A percentile compares a stretch with the other conserved stretches of the same genome.
These are phyloP conservation scores for Curvularia verruculosa DNA, from an alignment of 2,329 filamentous ascomycete species.

Conservation along the genomic window DNA sequence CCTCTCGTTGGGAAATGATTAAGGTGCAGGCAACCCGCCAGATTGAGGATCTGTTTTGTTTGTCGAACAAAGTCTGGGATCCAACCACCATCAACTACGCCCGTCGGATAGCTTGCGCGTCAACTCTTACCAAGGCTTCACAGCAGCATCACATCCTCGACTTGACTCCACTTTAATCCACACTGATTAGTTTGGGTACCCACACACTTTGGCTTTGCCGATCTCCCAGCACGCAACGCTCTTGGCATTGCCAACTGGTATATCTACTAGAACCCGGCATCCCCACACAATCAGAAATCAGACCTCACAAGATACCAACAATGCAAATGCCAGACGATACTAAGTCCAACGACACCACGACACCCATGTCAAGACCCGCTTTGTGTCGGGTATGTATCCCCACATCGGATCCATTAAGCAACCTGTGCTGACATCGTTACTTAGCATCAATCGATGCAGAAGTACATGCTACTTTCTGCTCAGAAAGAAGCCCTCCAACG, in stretches of 20 bases:
- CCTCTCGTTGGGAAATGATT: slow-evolving; percentile 14
- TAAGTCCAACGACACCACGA: slow-evolving; percentile 18
- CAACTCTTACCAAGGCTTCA: slow-evolving; percentile 15
- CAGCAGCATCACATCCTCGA: slow-evolving; percentile 20
- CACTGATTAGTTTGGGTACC: slow-evolving; percentile 22
- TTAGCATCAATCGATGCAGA: slow-evolving; percentile 45
- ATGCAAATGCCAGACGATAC: slow-evolving; percentile 5
- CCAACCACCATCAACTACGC: slow-evolving; percentile 7
- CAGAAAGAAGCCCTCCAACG: slow-evolving; percentile 51
- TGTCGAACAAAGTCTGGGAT: background rate
- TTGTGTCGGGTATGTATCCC: slow-evolving; percentile 29
- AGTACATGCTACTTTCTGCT: slow-evolving; percentile 50
- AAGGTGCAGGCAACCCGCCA: slow-evolving; percentile 13
- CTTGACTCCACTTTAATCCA: slow-evolving; percentile 19
- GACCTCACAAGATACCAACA: slow-evolving; percentile 7
- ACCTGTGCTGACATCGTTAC: slow-evolving; percentile 18
- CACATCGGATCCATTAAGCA: background rate
- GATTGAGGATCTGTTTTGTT: background rate
- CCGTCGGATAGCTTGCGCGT: slow-evolving; percentile 19
- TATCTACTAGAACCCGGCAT: slow-evolving; percentile 17
- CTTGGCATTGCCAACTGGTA: slow-evolving; percentile 20
- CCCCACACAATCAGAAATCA: slow-evolving; percentile 22
- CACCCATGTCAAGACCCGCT: slow-evolving; percentile 29
- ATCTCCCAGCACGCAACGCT: slow-evolving; percentile 24
- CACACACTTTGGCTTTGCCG: slow-evolving; percentile 21